These are phyloP conservation scores for Barbatosphaeria neglecta DNA, from an alignment of 495 filamentous ascomycete genomes.

Conservation along the genomic window DNA sequence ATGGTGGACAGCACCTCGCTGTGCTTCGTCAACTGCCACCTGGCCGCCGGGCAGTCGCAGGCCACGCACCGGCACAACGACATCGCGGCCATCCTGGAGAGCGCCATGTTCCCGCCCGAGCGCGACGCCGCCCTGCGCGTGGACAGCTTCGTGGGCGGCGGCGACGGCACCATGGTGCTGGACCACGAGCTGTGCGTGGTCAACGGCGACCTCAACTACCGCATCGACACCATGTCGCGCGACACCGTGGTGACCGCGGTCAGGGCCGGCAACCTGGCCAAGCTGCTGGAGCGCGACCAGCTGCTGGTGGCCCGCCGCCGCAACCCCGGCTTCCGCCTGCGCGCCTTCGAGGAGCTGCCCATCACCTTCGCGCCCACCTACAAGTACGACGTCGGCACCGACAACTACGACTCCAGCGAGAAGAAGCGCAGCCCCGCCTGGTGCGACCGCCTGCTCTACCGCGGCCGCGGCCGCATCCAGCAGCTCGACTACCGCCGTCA, in stretches of 20 bases:
- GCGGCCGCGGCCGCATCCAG: constrained; percentile 70
- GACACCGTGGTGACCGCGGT: constrained; percentile 81
- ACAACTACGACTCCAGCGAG: constrained; percentile 86
- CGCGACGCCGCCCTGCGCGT: constrained; percentile 44
- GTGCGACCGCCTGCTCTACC: constrained; percentile 88
- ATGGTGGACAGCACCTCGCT: constrained; percentile 82
- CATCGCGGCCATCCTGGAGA: constrained; percentile 79
- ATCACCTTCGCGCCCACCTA: constrained; percentile 94
- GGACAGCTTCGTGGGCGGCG: constrained; percentile 76
- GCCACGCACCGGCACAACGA: constrained; percentile 89
- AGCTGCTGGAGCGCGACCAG: constrained; percentile 91
- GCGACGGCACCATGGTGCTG: constrained; percentile 90
- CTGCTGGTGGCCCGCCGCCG: constrained; percentile 73
- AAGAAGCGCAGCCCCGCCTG: constrained; percentile 94
- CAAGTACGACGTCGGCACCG: constrained; percentile 94
- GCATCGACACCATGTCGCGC: constrained; percentile 92
- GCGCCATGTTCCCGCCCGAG: constrained; percentile 57
- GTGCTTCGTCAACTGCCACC: constrained; percentile 95
- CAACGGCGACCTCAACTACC: constrained; percentile 96
- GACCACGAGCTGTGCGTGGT: constrained; percentile 94
- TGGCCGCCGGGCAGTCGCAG: constrained; percentile 85
- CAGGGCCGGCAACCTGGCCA: constrained; percentile 64
- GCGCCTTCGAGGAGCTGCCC: constrained; percentile 72
- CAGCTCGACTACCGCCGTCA: constrained; percentile 81
- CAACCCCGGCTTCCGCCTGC: constrained; percentile 78